Conservation (phyloP, 1,284 basidiomycete species). For the Baeospora myosura region DNA sequence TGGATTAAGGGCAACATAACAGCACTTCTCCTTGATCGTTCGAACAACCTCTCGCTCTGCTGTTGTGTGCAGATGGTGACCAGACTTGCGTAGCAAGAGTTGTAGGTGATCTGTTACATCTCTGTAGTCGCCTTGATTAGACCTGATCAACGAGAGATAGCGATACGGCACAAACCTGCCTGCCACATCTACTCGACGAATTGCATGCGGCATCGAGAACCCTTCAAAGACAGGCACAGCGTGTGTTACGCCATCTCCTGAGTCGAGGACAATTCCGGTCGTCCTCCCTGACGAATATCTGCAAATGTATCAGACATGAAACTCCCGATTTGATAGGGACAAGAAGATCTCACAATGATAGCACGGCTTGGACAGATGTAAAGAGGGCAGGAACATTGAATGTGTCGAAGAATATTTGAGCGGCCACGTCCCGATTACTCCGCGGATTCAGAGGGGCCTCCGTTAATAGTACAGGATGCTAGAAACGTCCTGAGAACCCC, state of each 20-base stretch:
- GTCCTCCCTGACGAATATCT: constrained; percentile 99
- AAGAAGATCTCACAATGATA: constrained; percentile 69
- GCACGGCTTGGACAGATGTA: constrained; percentile 94
- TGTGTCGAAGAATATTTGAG: constrained; percentile 98
- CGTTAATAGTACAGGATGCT: constrained; percentile 95
- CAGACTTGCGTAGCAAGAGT: constrained; percentile 87
- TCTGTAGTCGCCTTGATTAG: constrained; percentile 34
- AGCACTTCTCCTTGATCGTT: constrained; percentile 97
- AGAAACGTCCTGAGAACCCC: constrained; percentile 17
- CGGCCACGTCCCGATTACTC: constrained; percentile 89
- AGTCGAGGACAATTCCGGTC: constrained; percentile 97
- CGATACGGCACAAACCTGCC: constrained; percentile 59
- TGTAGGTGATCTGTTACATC: constrained; percentile 97
- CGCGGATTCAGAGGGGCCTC: constrained; percentile 95
- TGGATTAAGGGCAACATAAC: constrained; percentile 89
- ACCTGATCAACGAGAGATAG: constrained; percentile 1
- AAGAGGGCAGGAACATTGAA: constrained; percentile 99
- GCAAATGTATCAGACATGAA: constrained; percentile 13
- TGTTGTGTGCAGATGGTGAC: constrained; percentile 92
- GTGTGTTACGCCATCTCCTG: constrained; percentile 98
- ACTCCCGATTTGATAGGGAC: constrained; percentile 3
- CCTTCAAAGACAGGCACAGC: constrained; percentile 99
- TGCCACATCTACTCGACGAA: constrained; percentile 91
- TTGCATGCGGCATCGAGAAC: constrained; percentile 98
- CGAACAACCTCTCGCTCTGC: constrained; percentile 97